These are phyloP conservation scores for Fusarium coicis DNA, from an alignment of 2,329 filamentous ascomycete genomes.

Conservation along the genomic window DNA sequence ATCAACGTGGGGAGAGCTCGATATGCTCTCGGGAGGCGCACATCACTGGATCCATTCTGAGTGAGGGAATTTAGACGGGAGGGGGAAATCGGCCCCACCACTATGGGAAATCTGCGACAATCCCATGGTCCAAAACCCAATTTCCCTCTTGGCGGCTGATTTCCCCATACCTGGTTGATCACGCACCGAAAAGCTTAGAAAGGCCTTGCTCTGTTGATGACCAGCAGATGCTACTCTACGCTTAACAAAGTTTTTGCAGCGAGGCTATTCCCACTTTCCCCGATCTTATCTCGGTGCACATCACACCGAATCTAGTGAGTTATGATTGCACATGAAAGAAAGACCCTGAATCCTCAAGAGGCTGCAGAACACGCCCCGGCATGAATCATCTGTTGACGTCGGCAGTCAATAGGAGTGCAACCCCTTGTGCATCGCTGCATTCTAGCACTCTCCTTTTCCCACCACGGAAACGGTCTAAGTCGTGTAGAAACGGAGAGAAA, in stretches of 20 bases:
- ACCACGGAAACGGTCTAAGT: constrained; percentile 31
- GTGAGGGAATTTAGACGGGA: constrained; percentile 12
- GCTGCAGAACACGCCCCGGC: background rate
- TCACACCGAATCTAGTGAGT: constrained; percentile 1
- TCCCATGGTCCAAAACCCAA: constrained; percentile 29
- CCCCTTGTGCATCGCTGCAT: background rate
- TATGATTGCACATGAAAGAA: constrained; percentile 1
- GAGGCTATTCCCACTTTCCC: constrained; percentile 19
- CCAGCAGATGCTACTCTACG: background rate
- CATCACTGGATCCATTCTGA: constrained; percentile 16
- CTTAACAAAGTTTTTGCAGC: background rate
- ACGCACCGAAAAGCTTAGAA: background rate
- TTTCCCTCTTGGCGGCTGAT: constrained; percentile 18
- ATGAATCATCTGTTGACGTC: constrained; percentile 33
- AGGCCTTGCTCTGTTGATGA: background rate
- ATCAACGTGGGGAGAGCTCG: constrained; percentile 27
- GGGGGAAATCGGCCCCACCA: constrained; percentile 1
- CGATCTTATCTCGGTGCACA: background rate
- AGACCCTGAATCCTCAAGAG: constrained; percentile 5
- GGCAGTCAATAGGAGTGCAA: background rate
- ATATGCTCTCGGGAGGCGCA: constrained; percentile 32
- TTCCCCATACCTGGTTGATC: constrained; percentile 26
- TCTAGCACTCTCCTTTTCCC: background rate
- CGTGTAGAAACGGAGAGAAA: constrained; percentile 27
- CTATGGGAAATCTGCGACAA: constrained; percentile 34